Conservation (phyloP, 2,329 filamentous ascomycete genomes). For the Pyrenophora tritici-repentis region DNA sequence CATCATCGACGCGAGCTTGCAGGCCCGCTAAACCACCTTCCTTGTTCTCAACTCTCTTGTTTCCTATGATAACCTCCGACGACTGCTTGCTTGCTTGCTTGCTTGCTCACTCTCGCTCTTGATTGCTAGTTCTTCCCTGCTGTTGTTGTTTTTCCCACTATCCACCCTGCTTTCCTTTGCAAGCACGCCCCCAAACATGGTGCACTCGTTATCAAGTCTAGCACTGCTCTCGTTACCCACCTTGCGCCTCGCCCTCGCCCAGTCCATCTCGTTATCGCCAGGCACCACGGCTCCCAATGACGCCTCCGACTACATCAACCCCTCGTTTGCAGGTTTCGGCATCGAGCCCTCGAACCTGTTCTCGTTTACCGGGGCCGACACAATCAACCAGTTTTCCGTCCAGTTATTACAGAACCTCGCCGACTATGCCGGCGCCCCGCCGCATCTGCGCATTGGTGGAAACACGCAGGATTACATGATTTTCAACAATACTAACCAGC, state of each 20-base stretch:
- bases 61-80: slow-evolving; percentile 2
- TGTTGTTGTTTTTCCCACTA: neutral
- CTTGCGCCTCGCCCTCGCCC: slow-evolving; percentile 28
- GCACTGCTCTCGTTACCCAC: slow-evolving; percentile 22
- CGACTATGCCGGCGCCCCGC: slow-evolving; percentile 55
- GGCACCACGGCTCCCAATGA: slow-evolving; percentile 32
- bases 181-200: slow-evolving; percentile 18
- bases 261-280: slow-evolving; percentile 42
- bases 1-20: slow-evolving; percentile 7
- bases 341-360: slow-evolving; percentile 60
- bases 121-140: slow-evolving; percentile 8
- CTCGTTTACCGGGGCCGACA: slow-evolving; percentile 54
- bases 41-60: neutral
- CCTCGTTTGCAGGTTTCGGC: slow-evolving; percentile 57
- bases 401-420: slow-evolving; percentile 57
- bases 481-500: slow-evolving; percentile 46
- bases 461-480: slow-evolving; percentile 59
- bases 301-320: slow-evolving; percentile 46
- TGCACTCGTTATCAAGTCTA: slow-evolving; percentile 26
- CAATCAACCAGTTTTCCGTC: slow-evolving; percentile 52
- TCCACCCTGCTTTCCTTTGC: too few relatives aligned
- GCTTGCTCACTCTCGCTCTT: neutral
- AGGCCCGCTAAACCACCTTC: neutral
- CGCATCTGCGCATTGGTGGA: slow-evolving; percentile 57
- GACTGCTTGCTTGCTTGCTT: neutral